These are phyloP conservation scores for Moelleriella libera DNA, from an alignment of 2,329 filamentous ascomycete species.

Conservation along the genomic window DNA sequence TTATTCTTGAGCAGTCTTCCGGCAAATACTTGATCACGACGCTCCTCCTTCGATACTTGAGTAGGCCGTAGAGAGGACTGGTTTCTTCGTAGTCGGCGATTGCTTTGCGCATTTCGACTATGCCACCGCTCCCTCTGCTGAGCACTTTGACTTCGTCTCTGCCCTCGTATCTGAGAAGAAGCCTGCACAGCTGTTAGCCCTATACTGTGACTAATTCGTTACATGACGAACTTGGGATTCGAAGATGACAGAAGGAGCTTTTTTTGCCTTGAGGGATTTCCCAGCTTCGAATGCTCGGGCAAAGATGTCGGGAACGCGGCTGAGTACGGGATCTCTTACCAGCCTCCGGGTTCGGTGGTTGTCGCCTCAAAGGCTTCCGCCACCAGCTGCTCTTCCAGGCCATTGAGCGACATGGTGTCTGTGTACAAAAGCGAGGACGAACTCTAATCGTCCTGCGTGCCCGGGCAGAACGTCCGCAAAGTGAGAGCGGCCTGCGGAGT, in stretches of 20 bases:
- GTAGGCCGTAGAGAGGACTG: conserved; percentile 81
- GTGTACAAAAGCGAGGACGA: neutral
- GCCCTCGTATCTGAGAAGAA: conserved; percentile 79
- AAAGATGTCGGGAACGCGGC: neutral
- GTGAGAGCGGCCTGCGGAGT: too few species aligned
- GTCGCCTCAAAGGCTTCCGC: conserved; percentile 75
- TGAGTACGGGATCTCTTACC: conserved; percentile 42
- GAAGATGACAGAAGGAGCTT: too few species aligned
- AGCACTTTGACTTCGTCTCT: conserved; percentile 79
- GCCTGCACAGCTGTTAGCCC: conserved; percentile 42
- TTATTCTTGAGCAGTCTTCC: conserved; percentile 74
- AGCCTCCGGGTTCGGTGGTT: conserved; percentile 76
- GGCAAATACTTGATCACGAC: conserved; percentile 88
- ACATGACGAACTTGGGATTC: neutral
- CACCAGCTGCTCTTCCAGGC: conserved; percentile 68
- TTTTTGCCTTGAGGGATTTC: too few species aligned
- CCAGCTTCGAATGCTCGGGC: too few species aligned
- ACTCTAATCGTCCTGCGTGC: neutral
- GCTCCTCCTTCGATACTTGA: conserved; percentile 80
- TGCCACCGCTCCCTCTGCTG: conserved; percentile 63
- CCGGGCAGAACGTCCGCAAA: neutral
- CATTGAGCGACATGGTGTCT: conserved; percentile 79
- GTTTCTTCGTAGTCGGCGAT: conserved; percentile 69
- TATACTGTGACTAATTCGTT: neutral
- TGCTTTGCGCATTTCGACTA: conserved; percentile 67